Conservation (phyloP, 805 yeast species). For the Wickerhamiella brachini region DNA sequence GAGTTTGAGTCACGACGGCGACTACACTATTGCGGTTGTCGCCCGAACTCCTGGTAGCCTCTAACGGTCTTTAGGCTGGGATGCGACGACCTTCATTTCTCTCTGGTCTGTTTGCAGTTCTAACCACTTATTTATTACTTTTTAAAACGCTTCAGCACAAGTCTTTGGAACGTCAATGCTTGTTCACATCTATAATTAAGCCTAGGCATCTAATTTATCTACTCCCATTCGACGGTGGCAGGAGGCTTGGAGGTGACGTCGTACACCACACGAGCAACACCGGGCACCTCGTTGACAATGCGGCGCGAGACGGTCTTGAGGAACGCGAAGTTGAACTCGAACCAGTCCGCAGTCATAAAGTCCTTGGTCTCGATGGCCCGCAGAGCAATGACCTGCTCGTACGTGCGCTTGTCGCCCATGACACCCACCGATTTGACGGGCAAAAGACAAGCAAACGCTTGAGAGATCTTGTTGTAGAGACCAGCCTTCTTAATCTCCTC, state of each 20-base stretch:
- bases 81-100: too few species aligned
- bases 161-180: too few species aligned
- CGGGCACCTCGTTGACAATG: slow-evolving; percentile 96
- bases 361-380: slow-evolving; percentile 97
- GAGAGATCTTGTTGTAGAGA: slow-evolving; percentile 81
- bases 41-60: background rate
- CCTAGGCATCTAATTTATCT: slow-evolving; percentile 17
- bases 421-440: slow-evolving; percentile 99
- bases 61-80: too few species aligned
- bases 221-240: slow-evolving; percentile 99
- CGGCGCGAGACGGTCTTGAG: slow-evolving; percentile 86
- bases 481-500: slow-evolving; percentile 93
- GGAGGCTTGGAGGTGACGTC: slow-evolving; percentile 99
- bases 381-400: slow-evolving; percentile 97
- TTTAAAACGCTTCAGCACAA: too few species aligned
- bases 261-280: slow-evolving; percentile 97
- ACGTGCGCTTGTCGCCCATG: slow-evolving; percentile 98
- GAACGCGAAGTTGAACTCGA: slow-evolving; percentile 79
- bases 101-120: background rate
- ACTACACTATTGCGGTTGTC: slow-evolving; percentile 34
- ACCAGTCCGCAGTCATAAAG: slow-evolving; percentile 99
- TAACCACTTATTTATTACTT: too few species aligned
- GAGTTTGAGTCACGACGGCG: slow-evolving; percentile 55
- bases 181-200: background rate
- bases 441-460: slow-evolving; percentile 92